Conservation (phyloP, 257 asterid genomes). For the Mentha longifolia region DNA sequence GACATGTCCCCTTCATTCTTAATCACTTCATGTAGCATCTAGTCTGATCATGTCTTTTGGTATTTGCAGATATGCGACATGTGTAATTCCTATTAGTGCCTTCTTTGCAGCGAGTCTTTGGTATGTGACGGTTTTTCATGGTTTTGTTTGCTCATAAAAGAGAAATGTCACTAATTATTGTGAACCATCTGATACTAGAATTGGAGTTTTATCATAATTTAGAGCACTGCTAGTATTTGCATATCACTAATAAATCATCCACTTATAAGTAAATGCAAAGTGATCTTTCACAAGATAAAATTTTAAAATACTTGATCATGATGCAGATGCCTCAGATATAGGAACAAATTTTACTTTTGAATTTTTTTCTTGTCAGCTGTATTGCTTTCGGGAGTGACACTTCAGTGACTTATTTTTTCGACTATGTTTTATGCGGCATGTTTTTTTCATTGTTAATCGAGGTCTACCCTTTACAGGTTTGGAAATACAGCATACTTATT, state of each 20-base stretch:
- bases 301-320: background rate
- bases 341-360: background rate
- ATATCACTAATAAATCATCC: background rate
- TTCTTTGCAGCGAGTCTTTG: conserved; percentile 89
- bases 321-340: background rate
- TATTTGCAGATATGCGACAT: conserved; percentile 86
- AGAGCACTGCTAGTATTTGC: background rate
- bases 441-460: conserved; percentile 24
- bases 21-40: conserved; percentile 18
- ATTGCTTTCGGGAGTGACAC: conserved; percentile 14
- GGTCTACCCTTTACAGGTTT: conserved; percentile 65
- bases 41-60: conserved; percentile 33
- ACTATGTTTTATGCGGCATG: conserved; percentile 19
- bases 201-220: background rate
- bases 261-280: background rate
- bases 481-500: conserved; percentile 96
- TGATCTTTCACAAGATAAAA: background rate
- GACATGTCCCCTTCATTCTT: conserved; percentile 38
- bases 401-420: conserved; percentile 25
- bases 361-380: conserved; percentile 3
- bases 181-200: conserved; percentile 14
- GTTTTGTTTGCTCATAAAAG: conserved; percentile 1
- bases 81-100: conserved; percentile 96
- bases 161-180: background rate
- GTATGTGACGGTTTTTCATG: conserved; percentile 45